Conservation (phyloP, 2,329 filamentous ascomycete genomes). For the Cladorrhinum sp. region DNA sequence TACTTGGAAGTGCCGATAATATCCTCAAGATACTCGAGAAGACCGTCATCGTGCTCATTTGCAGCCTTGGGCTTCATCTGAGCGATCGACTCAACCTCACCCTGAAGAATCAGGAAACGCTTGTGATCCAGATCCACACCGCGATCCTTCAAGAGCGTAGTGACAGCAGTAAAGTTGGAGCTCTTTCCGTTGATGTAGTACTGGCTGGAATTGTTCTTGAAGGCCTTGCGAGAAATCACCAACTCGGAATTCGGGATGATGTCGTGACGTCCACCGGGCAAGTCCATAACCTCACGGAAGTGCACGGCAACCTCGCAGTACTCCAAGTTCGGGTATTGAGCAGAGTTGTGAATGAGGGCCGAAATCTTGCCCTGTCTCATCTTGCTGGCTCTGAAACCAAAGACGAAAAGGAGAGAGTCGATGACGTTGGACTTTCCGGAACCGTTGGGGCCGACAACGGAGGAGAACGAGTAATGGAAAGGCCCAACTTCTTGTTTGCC, state of each 20-base stretch:
- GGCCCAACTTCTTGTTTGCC: constrained; percentile 92
- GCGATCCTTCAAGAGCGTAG: constrained; percentile 76
- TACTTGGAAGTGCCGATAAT: constrained; percentile 99
- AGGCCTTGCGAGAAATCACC: constrained; percentile 85
- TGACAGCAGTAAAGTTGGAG: constrained; percentile 90
- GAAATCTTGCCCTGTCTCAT: constrained; percentile 99
- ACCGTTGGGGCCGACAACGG: constrained; percentile 94
- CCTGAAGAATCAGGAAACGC: constrained; percentile 93
- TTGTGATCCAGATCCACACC: constrained; percentile 98
- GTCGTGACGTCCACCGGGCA: constrained; percentile 70
- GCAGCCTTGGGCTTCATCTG: constrained; percentile 98
- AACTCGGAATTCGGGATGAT: constrained; percentile 80
- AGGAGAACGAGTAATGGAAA: constrained; percentile 96
- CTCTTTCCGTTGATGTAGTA: constrained; percentile 93
- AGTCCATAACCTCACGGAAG: constrained; percentile 91
- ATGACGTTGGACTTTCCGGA: constrained; percentile 99
- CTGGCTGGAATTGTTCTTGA: constrained; percentile 97
- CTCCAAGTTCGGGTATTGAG: constrained; percentile 77
- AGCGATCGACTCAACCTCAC: constrained; percentile 96
- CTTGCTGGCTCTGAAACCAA: constrained; percentile 97
- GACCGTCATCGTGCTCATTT: constrained; percentile 92
- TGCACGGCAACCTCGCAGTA: constrained; percentile 95
- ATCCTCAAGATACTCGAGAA: constrained; percentile 95
- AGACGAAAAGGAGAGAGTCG: constrained; percentile 96
- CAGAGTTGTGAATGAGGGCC: constrained; percentile 95